Evolutionary conservation across 305 asterid genomes (phyloP).

Genomic region (Fraxinus nigra): DNA sequence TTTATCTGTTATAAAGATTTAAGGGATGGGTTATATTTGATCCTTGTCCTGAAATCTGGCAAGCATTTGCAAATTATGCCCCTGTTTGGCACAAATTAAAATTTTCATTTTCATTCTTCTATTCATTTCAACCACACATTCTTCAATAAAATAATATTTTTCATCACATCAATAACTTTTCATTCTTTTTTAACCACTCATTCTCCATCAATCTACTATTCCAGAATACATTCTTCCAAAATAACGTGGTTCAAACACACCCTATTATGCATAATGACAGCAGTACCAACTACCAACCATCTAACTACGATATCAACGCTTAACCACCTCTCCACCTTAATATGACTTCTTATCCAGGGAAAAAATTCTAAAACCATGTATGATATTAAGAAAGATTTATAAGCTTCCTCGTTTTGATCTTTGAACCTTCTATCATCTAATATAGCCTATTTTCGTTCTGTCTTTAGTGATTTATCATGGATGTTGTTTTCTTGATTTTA

Average conservation of each 20-base stretch:
- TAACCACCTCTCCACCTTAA: conserved; percentile 9
- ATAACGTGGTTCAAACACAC: too few species aligned
- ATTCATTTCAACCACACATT: too few species aligned
- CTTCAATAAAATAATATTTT: too few species aligned
- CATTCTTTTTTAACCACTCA: too few species aligned
- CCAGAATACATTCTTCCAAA: too few species aligned
- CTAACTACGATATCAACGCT: background rate
- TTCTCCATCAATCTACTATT: too few species aligned
- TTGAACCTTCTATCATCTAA: background rate
- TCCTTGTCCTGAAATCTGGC: background rate
- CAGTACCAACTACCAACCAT: background rate
- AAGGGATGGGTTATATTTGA: conserved; percentile 6
- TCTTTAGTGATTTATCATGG: conserved; percentile 5
- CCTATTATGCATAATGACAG: conserved; percentile 7
- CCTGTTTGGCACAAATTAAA: too few species aligned
- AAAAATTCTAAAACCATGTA: background rate
- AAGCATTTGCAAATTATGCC: background rate
- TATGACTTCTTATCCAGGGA: conserved; percentile 4
- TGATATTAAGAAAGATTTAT: background rate
- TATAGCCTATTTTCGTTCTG: background rate
- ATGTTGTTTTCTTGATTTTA: conserved; percentile 7
- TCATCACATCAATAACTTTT: too few species aligned
- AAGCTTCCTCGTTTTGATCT: background rate
- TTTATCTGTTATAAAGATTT: background rate
- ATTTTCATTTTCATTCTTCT: too few species aligned